A percentile compares a stretch with the other conserved stretches of the same genome.
phyloP scores from a whole-genome alignment of 2,329 filamentous ascomycete species.

The Colletotrichum eleusines region DNA sequence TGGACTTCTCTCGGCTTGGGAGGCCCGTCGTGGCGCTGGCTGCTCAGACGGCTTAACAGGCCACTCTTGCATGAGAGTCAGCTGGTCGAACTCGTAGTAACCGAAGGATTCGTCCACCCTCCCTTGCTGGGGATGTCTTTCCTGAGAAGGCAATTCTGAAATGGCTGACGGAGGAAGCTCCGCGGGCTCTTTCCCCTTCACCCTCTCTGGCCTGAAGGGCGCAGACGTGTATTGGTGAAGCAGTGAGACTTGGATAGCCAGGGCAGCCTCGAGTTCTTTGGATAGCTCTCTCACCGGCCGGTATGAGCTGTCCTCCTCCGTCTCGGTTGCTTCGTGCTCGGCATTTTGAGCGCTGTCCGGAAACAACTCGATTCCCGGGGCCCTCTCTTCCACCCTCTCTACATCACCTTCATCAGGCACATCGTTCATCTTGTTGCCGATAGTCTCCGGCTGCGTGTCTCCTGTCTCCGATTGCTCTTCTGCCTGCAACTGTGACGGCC shows the following conservation, averaged over 20 bases:
- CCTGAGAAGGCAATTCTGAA: conserved; percentile 33
- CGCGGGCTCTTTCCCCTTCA: conserved; percentile 10
- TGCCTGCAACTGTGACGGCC: conserved; percentile 35
- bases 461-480: background rate
- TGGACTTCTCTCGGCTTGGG: conserved; percentile 11
- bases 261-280: conserved; percentile 29
- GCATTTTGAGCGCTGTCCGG: conserved; percentile 7
- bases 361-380: conserved; percentile 20
- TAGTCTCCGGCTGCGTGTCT: background rate
- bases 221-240: conserved; percentile 19
- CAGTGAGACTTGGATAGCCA: conserved; percentile 29
- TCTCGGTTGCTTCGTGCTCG: background rate
- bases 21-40: conserved; percentile 24
- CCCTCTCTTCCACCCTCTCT: background rate
- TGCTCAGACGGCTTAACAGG: conserved; percentile 1
- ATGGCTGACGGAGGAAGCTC: conserved; percentile 23
- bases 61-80: conserved; percentile 17
- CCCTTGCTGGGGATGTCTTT: conserved; percentile 26
- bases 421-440: background rate
- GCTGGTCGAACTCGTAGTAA: conserved; percentile 30
- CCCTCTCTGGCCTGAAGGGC: conserved; percentile 26
- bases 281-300: conserved; percentile 19
- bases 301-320: conserved; percentile 11
- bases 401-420: background rate
- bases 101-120: conserved; percentile 24